Percentiles rank a stretch among this genome's conserved stretches.
phyloP scores from a whole-genome alignment of 352 stramenopile species.

The Elongisporangium prolatum region DNA sequence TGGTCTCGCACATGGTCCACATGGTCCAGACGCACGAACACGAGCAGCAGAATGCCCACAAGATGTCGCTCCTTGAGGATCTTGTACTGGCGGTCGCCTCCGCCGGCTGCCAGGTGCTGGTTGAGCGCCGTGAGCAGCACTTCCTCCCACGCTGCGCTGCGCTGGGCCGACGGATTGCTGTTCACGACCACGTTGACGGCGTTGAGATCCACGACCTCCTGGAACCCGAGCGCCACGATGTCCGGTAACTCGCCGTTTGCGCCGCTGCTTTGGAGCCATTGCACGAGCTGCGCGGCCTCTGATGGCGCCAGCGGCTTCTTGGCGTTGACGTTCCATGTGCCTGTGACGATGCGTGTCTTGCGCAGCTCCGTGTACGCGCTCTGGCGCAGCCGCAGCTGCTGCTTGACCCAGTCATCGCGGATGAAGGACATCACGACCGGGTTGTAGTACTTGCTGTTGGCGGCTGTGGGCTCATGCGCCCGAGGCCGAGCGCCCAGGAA shows the following conservation, averaged over 20 bases:
- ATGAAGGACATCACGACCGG: conserved; percentile 82
- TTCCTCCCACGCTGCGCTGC: conserved; percentile 89
- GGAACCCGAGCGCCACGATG: conserved; percentile 84
- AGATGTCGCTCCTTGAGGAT: conserved; percentile 91
- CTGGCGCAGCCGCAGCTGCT: conserved; percentile 61
- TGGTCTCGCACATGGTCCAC: conserved; percentile 83
- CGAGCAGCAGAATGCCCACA: conserved; percentile 95
- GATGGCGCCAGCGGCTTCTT: conserved; percentile 91
- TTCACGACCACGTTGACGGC: conserved; percentile 99
- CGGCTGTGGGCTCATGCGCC: not conserved
- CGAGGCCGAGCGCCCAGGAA: too few species aligned
- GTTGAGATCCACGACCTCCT: conserved; percentile 99
- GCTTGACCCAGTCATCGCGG: conserved; percentile 84
- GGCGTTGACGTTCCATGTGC: conserved; percentile 99
- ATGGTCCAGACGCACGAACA: conserved; percentile 91
- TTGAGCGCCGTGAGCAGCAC: conserved; percentile 90
- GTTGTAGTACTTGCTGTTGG: conserved; percentile 73
- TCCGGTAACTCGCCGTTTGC: conserved; percentile 27
- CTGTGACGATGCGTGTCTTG: conserved; percentile 53
- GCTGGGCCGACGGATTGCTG: conserved; percentile 88
- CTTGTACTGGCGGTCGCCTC: conserved; percentile 36
- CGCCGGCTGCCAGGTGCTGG: conserved; percentile 28
- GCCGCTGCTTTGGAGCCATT: conserved; percentile 55
- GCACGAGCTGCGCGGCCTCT: conserved; percentile 50
- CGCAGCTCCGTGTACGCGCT: conserved; percentile 65